Percentiles rank a stretch among this genome's conserved stretches.
Conservation (phyloP, 768 basidiomycete genomes). For the Leccinum uliginosum region DNA sequence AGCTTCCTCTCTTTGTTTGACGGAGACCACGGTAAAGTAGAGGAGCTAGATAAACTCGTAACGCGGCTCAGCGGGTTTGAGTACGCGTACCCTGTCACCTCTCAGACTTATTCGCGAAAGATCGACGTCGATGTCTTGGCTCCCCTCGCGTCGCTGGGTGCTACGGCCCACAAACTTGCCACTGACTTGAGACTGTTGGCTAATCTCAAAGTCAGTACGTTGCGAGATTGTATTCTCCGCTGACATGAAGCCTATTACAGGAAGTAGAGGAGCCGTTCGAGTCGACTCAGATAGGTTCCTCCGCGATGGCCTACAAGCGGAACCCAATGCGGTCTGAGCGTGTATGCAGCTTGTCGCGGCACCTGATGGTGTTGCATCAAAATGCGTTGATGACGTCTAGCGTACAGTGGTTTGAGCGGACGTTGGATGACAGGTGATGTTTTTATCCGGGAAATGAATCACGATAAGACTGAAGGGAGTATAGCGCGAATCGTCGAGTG, state of each 20-base stretch:
- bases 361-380: constrained; percentile 93
- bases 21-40: constrained; percentile 93
- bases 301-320: constrained; percentile 98
- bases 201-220: constrained; percentile 69
- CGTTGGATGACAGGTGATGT: constrained; percentile 85
- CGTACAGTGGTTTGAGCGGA: constrained; percentile 98
- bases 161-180: constrained; percentile 96
- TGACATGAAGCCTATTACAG: constrained; percentile 31
- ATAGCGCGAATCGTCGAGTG: constrained; percentile 91
- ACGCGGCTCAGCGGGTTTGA: constrained; percentile 89
- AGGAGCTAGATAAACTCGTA: constrained; percentile 82
- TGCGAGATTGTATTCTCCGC: background rate
- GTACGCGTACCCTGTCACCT: constrained; percentile 96
- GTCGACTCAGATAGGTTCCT: constrained; percentile 95
- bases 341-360: constrained; percentile 92
- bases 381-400: constrained; percentile 93
- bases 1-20: constrained; percentile 93
- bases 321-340: constrained; percentile 99
- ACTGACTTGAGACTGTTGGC: constrained; percentile 94
- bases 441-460: background rate
- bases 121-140: constrained; percentile 92
- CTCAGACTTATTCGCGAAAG: constrained; percentile 98
- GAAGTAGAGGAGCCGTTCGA: constrained; percentile 99
- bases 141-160: constrained; percentile 85
- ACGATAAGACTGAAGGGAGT: constrained; percentile 5